Base-by-base conservation (phyloP, 768 basidiomycete genomes). In the Termitomyces sp. region DNA sequence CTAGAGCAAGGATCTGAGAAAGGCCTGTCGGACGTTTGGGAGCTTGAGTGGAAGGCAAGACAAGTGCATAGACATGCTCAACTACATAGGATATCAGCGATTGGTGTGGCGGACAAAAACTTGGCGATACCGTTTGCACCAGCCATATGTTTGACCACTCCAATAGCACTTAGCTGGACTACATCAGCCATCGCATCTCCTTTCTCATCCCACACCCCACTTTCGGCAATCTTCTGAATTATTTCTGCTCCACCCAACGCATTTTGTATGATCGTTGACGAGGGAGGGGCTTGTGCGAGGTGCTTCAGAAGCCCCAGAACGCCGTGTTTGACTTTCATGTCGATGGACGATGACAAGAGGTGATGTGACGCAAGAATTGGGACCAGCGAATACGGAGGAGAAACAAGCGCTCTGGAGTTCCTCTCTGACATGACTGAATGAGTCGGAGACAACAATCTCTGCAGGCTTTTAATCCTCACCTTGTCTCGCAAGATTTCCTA, bases 311-410 rank as follows among this genome's bases (percentile, higher is more conserved):
- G 73, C 26, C 92, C 92, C 24, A 96, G 75, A 54, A 90, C 82
- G 15, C 90, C 93, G 63, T 98, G 94, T 67, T 95, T 92, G 58
- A 95, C 75, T 67, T 93, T 90, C 66, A 91, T 76, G 64, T 92
- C 88, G 9, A 79, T 76, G 38, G 70, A 66, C 15, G 77, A 72
- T 11, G 77, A 76, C 40, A 91, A 76, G n/a, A 85, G 69, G 53
- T 72, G 70, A 17, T 68, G 68, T 5, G 87, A 87, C 8, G 79
- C 74, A 45, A 91, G 70, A 14, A 87, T 64, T 8, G 79, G 74
- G 15, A 83, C 84, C 14, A 96, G 74, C 38, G 81, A 78, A 51
- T 84, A 78, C 5, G 85, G 87, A 2, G 88, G 70, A 5, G 83
- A 81, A 42, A 88, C 71, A 17, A 96, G 77, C 8, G 84, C 73